phyloP scores from a whole-genome alignment of 2,329 filamentous ascomycete species.

The Paraconiothyrium brasiliense region DNA sequence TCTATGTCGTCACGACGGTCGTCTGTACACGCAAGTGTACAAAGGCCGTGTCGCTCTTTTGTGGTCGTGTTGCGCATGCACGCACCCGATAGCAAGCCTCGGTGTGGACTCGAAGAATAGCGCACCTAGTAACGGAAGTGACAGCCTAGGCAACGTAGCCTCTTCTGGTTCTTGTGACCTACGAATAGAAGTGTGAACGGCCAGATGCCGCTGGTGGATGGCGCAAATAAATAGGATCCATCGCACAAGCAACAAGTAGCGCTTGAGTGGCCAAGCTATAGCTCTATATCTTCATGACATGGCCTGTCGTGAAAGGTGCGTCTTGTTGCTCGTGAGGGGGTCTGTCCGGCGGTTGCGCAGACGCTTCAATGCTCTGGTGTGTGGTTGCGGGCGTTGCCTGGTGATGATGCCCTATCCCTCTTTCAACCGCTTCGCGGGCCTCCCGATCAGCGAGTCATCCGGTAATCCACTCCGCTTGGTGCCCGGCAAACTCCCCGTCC shows the following conservation, averaged over 20 bases:
- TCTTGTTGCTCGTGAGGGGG: neutral
- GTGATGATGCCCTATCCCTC: conserved; percentile 41
- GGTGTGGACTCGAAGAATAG: conserved; percentile 6
- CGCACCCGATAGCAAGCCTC: neutral
- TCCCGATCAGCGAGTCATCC: conserved; percentile 76
- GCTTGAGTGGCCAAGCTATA: neutral
- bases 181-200: neutral
- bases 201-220: neutral
- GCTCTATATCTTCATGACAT: neutral
- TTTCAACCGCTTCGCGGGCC: conserved; percentile 65
- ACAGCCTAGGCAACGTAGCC: neutral
- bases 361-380: neutral
- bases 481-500: conserved; percentile 86
- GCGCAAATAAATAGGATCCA: neutral
- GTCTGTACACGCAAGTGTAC: neutral
- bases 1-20: neutral
- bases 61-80: neutral
- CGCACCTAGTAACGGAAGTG: neutral
- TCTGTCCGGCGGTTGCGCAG: neutral
- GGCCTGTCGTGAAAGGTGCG: neutral
- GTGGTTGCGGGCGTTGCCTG: neutral
- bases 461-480: conserved; percentile 88
- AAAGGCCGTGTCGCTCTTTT: neutral
- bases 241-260: neutral
- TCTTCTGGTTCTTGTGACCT: neutral